These are phyloP conservation scores for Hypomyces perniciosus DNA, from an alignment of 2,329 filamentous ascomycete genomes.

Conservation along the genomic window DNA sequence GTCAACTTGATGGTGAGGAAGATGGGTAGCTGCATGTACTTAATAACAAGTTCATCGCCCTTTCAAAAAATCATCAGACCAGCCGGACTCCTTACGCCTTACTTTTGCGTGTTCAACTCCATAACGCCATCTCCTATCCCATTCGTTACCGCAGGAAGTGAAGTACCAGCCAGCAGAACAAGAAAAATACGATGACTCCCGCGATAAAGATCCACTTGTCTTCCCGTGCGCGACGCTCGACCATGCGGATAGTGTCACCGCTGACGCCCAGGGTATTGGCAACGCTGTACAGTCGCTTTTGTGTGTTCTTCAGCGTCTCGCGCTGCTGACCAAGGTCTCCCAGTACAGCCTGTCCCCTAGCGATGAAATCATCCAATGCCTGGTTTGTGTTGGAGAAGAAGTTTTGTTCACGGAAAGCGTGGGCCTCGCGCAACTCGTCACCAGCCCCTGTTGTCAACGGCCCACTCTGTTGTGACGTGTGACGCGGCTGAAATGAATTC, in stretches of 20 bases:
- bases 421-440: slow-evolving; percentile 68
- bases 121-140: slow-evolving; percentile 13
- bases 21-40: slow-evolving; percentile 18
- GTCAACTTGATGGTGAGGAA: slow-evolving; percentile 30
- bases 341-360: slow-evolving; percentile 82
- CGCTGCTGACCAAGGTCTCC: slow-evolving; percentile 83
- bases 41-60: not conserved
- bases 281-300: slow-evolving; percentile 83
- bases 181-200: slow-evolving; percentile 78
- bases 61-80: slow-evolving; percentile 6
- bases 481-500: slow-evolving; percentile 36
- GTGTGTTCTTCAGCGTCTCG: slow-evolving; percentile 92
- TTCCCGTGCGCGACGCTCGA: slow-evolving; percentile 83
- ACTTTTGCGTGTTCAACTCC: slow-evolving; percentile 7
- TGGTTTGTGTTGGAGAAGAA: slow-evolving; percentile 79
- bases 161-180: slow-evolving; percentile 87
- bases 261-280: slow-evolving; percentile 91
- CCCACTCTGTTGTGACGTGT: slow-evolving; percentile 31
- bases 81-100: slow-evolving; percentile 9
- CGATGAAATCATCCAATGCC: slow-evolving; percentile 90
- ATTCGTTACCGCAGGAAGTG: slow-evolving; percentile 61
- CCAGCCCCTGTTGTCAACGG: slow-evolving; percentile 38
- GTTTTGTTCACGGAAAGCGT: slow-evolving; percentile 81
- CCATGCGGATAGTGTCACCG: slow-evolving; percentile 94
- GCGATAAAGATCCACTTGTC: slow-evolving; percentile 98